phyloP scores from a whole-genome alignment of 495 filamentous ascomycete genomes.

The Lentithecium fluviatile region DNA sequence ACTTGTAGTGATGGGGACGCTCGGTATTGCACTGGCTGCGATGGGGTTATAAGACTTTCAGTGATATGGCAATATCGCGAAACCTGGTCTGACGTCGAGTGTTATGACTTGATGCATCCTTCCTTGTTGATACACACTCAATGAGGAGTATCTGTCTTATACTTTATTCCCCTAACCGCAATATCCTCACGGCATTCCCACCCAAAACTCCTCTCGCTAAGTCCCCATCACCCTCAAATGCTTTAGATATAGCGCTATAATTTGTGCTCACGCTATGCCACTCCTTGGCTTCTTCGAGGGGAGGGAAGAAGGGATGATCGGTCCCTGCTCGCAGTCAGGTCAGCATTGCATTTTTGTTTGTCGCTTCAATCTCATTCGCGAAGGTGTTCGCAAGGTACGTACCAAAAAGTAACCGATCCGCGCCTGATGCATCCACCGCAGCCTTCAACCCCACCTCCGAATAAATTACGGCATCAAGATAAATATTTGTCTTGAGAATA shows the following conservation, averaged over 20 bases:
- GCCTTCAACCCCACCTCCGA: constrained; percentile 70
- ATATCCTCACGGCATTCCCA: constrained; percentile 41
- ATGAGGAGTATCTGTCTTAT: too few species aligned
- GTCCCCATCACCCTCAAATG: constrained; percentile 55
- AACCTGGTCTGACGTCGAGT: too few species aligned
- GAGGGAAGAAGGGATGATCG: constrained; percentile 95
- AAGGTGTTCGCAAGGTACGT: constrained; percentile 3
- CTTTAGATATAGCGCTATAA: constrained; percentile 63
- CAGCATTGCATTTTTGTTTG: neutral
- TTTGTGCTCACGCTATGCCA: constrained; percentile 87
- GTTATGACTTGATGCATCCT: too few species aligned
- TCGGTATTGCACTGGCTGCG: too few species aligned
- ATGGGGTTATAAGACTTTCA: too few species aligned
- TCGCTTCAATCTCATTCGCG: neutral
- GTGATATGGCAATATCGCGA: too few species aligned
- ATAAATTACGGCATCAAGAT: constrained; percentile 87
- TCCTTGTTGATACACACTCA: too few species aligned
- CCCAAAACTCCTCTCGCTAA: constrained; percentile 39
- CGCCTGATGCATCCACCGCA: constrained; percentile 62
- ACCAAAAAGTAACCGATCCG: constrained; percentile 76
- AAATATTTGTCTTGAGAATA: constrained; percentile 80
- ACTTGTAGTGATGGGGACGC: too few species aligned
- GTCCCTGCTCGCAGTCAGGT: constrained; percentile 53
- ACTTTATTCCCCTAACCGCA: constrained; percentile 30
- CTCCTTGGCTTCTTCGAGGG: constrained; percentile 60